These are phyloP conservation scores for Allomyces arbusculus DNA, from an alignment of 192 early-diverging fungal species.

Conservation along the genomic window DNA sequence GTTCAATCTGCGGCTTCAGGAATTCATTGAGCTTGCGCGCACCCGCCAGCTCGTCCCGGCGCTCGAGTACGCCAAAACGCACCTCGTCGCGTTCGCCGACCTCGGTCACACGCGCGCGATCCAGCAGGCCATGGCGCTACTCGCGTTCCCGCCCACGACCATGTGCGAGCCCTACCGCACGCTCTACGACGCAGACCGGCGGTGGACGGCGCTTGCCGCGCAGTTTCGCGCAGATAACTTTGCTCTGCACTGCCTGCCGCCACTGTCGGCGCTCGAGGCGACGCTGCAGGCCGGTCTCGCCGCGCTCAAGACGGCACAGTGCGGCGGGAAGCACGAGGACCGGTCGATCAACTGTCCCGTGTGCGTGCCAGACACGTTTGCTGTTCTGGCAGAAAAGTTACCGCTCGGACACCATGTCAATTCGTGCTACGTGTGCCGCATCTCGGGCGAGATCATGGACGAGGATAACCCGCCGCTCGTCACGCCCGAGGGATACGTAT, in stretches of 20 bases:
- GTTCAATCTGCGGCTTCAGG: conserved; percentile 87
- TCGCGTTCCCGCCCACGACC: conserved; percentile 64
- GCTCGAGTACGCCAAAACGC: conserved; percentile 68
- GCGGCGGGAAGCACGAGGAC: conserved; percentile 45
- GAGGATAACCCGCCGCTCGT: conserved; percentile 91
- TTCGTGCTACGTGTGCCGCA: conserved; percentile 79
- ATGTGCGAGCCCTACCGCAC: conserved; percentile 45
- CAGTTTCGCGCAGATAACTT: conserved; percentile 77
- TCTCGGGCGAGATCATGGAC: conserved; percentile 83
- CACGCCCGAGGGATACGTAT: conserved; percentile 89
- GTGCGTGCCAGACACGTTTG: conserved; percentile 66
- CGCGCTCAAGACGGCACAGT: conserved; percentile 77
- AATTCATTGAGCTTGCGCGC: conserved; percentile 76
- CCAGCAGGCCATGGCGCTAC: conserved; percentile 70
- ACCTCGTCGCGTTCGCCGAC: conserved; percentile 55
- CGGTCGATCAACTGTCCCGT: conserved; percentile 89
- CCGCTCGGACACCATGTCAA: conserved; percentile 90
- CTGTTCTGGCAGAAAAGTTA: conserved; percentile 57
- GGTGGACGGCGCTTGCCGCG: conserved; percentile 58
- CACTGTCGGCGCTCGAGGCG: conserved; percentile 63
- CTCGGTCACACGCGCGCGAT: conserved; percentile 51
- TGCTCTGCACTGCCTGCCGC: conserved; percentile 68
- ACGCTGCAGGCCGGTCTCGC: conserved; percentile 89
- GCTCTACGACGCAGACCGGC: conserved; percentile 1
- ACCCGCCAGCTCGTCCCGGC: conserved; percentile 41